phyloP scores from a whole-genome alignment of 441 rosid species.

The Aleurites moluccanus region DNA sequence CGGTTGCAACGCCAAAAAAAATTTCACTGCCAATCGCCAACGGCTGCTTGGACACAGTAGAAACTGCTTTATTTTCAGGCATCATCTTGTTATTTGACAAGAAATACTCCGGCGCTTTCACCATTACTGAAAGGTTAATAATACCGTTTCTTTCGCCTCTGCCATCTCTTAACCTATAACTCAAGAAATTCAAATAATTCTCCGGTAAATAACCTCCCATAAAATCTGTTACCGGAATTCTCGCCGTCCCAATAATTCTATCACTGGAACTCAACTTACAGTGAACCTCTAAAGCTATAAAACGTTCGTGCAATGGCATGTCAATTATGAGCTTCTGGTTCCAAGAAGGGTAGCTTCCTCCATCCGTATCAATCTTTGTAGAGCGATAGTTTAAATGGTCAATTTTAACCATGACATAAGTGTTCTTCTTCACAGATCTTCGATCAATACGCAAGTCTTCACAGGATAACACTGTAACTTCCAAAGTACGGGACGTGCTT shows the following conservation, averaged over 20 bases:
- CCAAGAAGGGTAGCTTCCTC: slow-evolving; percentile 62
- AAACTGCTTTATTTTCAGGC: slow-evolving; percentile 12
- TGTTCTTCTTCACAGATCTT: slow-evolving; percentile 40
- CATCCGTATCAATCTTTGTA: slow-evolving; percentile 30
- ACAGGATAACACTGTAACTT: slow-evolving; percentile 52
- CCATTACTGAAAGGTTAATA: slow-evolving; percentile 52
- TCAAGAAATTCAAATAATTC: slow-evolving; percentile 51
- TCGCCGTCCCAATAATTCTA: slow-evolving; percentile 39
- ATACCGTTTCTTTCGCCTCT: slow-evolving; percentile 55
- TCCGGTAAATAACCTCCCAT: slow-evolving; percentile 48
- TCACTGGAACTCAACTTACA: slow-evolving; percentile 31
- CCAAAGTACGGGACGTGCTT: slow-evolving; percentile 30
- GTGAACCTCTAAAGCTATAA: slow-evolving; percentile 43
- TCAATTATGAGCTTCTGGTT: slow-evolving; percentile 41
- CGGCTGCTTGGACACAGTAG: background rate
- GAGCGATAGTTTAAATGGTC: slow-evolving; percentile 21
- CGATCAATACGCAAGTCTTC: slow-evolving; percentile 49
- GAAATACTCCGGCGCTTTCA: slow-evolving; percentile 23
- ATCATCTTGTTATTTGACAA: background rate
- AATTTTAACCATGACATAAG: slow-evolving; percentile 35
- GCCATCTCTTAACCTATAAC: slow-evolving; percentile 57
- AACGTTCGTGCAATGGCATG: slow-evolving; percentile 29
- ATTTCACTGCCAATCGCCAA: background rate
- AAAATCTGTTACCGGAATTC: slow-evolving; percentile 52
- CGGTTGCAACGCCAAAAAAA: slow-evolving; percentile 21